phyloP scores from a whole-genome alignment of 257 asterid genomes.

The Euphrasia confusa region DNA sequence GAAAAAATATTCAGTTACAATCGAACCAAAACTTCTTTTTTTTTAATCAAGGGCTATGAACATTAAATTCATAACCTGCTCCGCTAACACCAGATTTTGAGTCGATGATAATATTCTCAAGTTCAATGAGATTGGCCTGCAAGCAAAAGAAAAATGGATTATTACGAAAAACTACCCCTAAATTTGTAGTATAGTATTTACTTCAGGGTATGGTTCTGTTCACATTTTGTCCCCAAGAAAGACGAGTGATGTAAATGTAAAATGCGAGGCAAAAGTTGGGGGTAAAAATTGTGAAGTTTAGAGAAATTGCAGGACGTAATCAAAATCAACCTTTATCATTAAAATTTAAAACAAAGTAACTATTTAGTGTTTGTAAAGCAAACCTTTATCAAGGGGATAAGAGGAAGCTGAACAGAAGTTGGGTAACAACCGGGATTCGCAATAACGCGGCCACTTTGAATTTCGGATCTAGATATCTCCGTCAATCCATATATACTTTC shows the following conservation, averaged over 20 bases:
- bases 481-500: conserved; percentile 92
- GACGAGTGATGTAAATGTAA: no score
- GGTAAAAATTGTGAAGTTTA: no score
- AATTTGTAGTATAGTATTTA: no score
- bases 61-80: conserved; percentile 58
- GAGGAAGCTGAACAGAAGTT: conserved; percentile 88
- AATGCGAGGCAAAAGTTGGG: no score
- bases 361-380: conserved; percentile 7
- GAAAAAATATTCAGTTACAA: conserved; percentile 18
- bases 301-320: no score
- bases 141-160: conserved; percentile 8
- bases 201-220: no score
- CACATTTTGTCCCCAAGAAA: no score
- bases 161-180: no score
- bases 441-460: conserved; percentile 69
- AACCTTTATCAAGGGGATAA: conserved; percentile 83
- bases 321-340: no score
- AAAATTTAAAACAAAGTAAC: no score
- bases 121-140: conserved; percentile 80
- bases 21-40: neutral
- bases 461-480: conserved; percentile 62
- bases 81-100: conserved; percentile 98
- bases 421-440: conserved; percentile 99
- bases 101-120: conserved; percentile 77
- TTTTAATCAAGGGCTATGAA: conserved; percentile 1